Evolutionary conservation across 169 alveolate species (phyloP).

Genomic region (Cryptosporidium sp.): DNA sequence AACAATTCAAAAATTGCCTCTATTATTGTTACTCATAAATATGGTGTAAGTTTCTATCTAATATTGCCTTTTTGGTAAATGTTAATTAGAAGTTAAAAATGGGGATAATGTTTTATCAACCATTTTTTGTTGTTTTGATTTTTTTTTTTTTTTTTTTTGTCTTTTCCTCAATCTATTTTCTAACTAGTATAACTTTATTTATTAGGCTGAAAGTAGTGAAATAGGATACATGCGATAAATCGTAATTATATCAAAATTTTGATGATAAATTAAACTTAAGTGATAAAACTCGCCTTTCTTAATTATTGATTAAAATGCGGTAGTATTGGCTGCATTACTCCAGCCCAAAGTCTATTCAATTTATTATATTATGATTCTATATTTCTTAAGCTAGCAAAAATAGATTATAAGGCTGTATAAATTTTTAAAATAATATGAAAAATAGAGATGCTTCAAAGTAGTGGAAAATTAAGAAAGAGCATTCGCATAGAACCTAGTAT

Average conservation of each 20-base stretch:
- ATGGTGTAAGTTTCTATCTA: background rate
- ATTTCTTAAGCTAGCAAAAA: background rate
- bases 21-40: too few species aligned
- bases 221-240: background rate
- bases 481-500: constrained; percentile 64
- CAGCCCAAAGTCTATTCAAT: constrained; percentile 9
- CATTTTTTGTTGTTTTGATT: too few species aligned
- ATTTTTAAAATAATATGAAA: constrained; percentile 45
- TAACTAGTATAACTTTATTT: too few species aligned
- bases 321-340: constrained; percentile 15
- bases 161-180: background rate
- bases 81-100: too few species aligned
- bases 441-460: constrained; percentile 75
- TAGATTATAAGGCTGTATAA: constrained; percentile 9
- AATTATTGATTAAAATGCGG: constrained; percentile 45
- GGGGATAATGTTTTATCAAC: background rate
- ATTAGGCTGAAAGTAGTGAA: background rate
- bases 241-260: background rate
- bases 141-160: too few species aligned
- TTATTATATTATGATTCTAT: constrained; percentile 33
- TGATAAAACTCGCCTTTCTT: background rate
- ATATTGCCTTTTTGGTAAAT: too few species aligned
- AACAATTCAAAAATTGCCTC: background rate
- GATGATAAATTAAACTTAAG: background rate
- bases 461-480: constrained; percentile 76